phyloP scores from a whole-genome alignment of 2,329 filamentous ascomycete species.

The Alternaria metachromatica region DNA sequence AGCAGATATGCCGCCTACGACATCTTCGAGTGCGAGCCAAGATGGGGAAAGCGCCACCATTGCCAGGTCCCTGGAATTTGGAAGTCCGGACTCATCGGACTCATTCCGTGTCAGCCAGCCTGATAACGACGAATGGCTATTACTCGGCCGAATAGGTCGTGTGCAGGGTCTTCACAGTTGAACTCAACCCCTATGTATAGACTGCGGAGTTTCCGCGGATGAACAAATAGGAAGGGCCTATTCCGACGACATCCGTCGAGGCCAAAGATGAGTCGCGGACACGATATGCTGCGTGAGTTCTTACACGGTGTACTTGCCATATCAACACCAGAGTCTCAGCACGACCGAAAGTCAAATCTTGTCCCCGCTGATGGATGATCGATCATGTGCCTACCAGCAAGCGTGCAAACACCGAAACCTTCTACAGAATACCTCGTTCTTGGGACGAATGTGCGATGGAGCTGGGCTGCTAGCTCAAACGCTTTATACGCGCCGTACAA shows the following conservation, averaged over 20 bases:
- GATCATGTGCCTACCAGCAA: neutral
- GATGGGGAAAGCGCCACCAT: neutral
- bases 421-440: neutral
- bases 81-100: neutral
- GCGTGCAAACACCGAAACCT: neutral
- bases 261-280: neutral
- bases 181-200: neutral
- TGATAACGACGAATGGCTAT: neutral
- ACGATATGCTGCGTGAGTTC: neutral
- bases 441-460: neutral
- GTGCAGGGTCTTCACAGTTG: neutral
- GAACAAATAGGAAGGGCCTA: neutral
- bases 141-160: neutral
- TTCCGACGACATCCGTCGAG: neutral
- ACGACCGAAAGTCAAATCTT: constrained; percentile 6
- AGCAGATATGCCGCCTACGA: constrained; percentile 4
- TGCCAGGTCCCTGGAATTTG: neutral
- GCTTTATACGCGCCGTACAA: neutral
- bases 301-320: neutral
- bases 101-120: neutral
- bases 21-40: neutral
- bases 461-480: neutral
- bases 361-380: neutral
- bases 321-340: neutral
- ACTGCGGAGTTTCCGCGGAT: neutral